Evolutionary conservation across 768 basidiomycete species (phyloP).

Genomic region (Leccinum subgranulosum): DNA sequence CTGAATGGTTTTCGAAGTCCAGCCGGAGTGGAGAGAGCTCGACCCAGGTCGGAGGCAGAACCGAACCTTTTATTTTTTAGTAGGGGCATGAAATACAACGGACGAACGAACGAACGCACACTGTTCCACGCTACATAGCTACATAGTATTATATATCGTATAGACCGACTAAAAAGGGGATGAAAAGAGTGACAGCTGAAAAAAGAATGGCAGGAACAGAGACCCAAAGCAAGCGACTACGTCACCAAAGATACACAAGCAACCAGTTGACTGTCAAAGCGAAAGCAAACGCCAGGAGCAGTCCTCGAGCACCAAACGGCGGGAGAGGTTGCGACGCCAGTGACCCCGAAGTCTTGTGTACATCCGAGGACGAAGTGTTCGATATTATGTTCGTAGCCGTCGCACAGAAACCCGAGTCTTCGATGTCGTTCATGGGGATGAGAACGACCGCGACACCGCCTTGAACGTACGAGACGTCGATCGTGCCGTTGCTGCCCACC

Average conservation of each 20-base stretch:
- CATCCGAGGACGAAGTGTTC: too few relatives aligned
- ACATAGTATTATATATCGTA: background rate
- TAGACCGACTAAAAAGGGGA: background rate
- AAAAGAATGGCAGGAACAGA: background rate
- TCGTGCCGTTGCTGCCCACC: slow-evolving; percentile 61
- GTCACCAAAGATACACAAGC: background rate
- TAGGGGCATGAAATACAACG: too few relatives aligned
- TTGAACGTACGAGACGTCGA: slow-evolving; percentile 59
- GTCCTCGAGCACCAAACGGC: background rate
- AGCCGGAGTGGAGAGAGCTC: too few relatives aligned
- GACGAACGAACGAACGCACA: too few relatives aligned
- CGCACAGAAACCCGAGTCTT: slow-evolving; percentile 39
- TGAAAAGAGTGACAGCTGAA: background rate
- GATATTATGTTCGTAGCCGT: background rate
- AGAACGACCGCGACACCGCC: slow-evolving; percentile 52
- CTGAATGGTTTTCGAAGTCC: too few relatives aligned
- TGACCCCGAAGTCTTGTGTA: background rate
- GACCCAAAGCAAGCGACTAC: background rate
- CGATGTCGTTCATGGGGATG: slow-evolving; percentile 32
- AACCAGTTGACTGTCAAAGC: too few relatives aligned
- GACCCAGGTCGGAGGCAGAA: too few relatives aligned
- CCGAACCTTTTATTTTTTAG: too few relatives aligned
- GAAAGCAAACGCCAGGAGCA: background rate
- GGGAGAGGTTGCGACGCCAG: background rate
- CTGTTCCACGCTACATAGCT: background rate